Base-by-base conservation (phyloP, 2,329 filamentous ascomycete species). In the Scedosporium dehoogii region DNA sequence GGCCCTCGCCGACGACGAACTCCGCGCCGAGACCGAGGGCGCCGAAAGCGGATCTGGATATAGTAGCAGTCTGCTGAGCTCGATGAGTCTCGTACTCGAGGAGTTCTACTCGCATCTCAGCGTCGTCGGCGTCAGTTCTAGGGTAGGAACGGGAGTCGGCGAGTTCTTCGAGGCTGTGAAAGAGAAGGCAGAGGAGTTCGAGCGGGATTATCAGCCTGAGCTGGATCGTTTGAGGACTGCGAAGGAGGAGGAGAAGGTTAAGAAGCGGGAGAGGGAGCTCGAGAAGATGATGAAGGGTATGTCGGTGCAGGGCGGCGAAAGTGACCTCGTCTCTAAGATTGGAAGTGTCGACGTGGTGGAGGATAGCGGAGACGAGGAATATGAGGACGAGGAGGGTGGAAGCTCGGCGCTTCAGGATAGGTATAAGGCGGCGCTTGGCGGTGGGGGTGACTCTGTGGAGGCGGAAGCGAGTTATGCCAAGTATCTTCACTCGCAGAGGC, bases 231-330 rank as follows among this genome's bases (percentile, higher is more conserved):
- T 90, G 71, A 82, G 86, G 65, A 83, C 85, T 64, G 86, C 93
- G 72, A 84, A 92, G 25, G 90, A 96, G 64, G 83, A 88, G 65
- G 82, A 86, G 67, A 93, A 92, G 78, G 81, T 85, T 64, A 82
- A 82, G 63, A 77, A 84, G 29, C 82, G 92, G 56, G 87, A 96
- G 69, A 85, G 88, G 70, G 92, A 99, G 73, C 77, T 99, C 29
- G 90, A 90, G 64, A 92, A 91, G 78, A 85, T 99, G 79, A 96
- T 99, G 92, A 88, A 89, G 72, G 93, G 94, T 68, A 96, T 99
- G 90, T 78, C 78, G 2, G 79, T 83, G 21, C 23, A 29, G 42
- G 29, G 66, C 74, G 73, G 60, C 42, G 29, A 68, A 1, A 64
- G 66, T 4, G 66, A 66, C 1, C 65, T 65, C 3, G 72, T 67